Base-by-base conservation (phyloP, 2,329 filamentous ascomycete species). In the Hypocreales sp. region DNA sequence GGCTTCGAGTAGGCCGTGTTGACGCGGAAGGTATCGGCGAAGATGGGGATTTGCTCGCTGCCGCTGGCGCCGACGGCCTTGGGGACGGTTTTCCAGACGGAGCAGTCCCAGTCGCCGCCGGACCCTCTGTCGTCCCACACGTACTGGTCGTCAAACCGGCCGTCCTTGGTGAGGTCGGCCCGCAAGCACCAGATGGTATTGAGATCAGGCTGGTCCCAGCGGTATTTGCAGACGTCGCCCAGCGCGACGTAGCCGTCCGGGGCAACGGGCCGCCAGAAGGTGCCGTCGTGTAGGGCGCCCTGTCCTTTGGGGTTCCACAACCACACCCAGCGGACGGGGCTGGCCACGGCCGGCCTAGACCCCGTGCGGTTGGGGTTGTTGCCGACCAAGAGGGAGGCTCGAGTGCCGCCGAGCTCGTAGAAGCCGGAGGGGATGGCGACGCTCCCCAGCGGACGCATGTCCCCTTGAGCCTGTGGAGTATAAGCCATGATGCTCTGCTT, bases 341-440 rank as follows among this genome's bases (percentile, higher is more conserved):
- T 8, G 12, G 23, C 28, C 12, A 29, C 22, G 18, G 23, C 28
- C 3, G 22, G 17, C 9, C 14, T 22, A 5, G 11, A 10, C 11
- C 17, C 12, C n/a, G n/a, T n/a, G n/a, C n/a, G n/a, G n/a, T n/a
- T n/a, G 18, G 12, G 8, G 9, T 21, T 29, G 8, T 17, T 14
- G n/a, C 28, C 28, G 10, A 29, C 19, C 11, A 29, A 14, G 9
- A 29, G 11, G 7, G 28, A 16, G n/a, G 22, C 28, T 25, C 23
- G 23, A 10, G 15, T 20, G 18, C 28, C 28, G 15, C 19, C 17
- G 14, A 20, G 18, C 9, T 17, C 23, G 8, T 10, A 7, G 16
- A 24, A 22, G 28, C 19, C 16, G n/a, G n/a, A n/a, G 18, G 17
- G 13, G 13, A 29, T 25, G 15, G 21, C 28, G 14, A 25, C 14